phyloP scores from a whole-genome alignment of 257 asterid genomes.

The Capsicum pubescens region DNA sequence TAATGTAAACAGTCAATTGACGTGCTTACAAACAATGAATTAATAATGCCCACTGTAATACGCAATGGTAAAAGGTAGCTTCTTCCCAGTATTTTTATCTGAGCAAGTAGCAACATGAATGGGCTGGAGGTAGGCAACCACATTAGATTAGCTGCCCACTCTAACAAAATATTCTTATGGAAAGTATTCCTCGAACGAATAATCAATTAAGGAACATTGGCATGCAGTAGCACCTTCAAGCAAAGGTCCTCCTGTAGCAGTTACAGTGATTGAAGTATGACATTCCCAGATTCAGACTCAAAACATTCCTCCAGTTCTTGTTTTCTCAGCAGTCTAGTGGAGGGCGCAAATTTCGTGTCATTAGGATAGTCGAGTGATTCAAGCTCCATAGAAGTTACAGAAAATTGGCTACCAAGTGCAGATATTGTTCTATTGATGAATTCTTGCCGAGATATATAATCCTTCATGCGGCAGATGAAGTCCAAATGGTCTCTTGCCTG shows the following conservation, averaged over 20 bases:
- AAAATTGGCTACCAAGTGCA: conserved; percentile 59
- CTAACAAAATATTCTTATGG: neutral
- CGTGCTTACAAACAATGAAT: conserved; percentile 11
- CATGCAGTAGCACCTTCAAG: neutral
- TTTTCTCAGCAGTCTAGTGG: conserved; percentile 55
- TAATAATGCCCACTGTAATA: neutral
- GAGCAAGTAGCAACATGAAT: neutral
- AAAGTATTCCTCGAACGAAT: neutral
- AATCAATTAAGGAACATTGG: neutral
- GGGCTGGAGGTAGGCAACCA: neutral
- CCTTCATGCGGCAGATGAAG: conserved; percentile 86
- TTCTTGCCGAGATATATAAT: conserved; percentile 54
- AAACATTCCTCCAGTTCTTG: conserved; percentile 52
- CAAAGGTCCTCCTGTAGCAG: neutral
- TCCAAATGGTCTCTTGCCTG: conserved; percentile 81
- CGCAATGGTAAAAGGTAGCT: neutral
- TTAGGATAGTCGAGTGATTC: conserved; percentile 38
- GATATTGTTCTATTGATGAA: conserved; percentile 61
- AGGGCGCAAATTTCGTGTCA: conserved; percentile 51
- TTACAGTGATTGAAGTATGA: conserved; percentile 32
- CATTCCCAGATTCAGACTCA: conserved; percentile 32
- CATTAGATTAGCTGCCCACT: neutral
- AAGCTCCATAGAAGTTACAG: conserved; percentile 40
- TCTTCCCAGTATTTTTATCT: neutral
- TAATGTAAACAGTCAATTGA: neutral